Evolutionary conservation across 192 early-diverging fungal genomes (phyloP).

Genomic region (Jimgerdemannia flammicorona): DNA sequence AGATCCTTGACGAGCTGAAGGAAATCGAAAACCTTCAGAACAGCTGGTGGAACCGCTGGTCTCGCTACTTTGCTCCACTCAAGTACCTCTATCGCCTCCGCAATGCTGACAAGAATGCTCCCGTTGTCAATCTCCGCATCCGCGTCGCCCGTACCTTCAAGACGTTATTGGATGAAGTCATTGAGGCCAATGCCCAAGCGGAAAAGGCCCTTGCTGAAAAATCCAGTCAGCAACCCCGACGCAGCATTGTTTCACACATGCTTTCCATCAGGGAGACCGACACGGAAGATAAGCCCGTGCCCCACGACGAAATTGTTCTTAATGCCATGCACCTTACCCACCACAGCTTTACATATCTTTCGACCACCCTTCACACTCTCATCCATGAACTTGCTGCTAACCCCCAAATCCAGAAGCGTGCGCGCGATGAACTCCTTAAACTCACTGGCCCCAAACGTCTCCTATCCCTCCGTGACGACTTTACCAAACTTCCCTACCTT

Average conservation of each 20-base stretch:
- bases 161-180: background rate
- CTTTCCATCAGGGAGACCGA: slow-evolving; percentile 3
- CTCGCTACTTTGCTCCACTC: slow-evolving; percentile 8
- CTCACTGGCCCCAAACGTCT: slow-evolving; percentile 5
- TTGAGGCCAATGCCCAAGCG: background rate
- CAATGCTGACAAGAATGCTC: background rate
- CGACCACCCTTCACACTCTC: slow-evolving; percentile 19
- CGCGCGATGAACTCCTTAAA: slow-evolving; percentile 21
- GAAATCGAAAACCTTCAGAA: slow-evolving; percentile 6
- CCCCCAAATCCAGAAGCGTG: slow-evolving; percentile 30
- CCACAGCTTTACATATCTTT: slow-evolving; percentile 22
- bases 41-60: slow-evolving; percentile 2
- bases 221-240: background rate
- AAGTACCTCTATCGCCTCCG: background rate
- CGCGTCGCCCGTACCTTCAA: background rate
- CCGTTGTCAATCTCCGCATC: background rate
- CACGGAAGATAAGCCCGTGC: slow-evolving; percentile 11
- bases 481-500: slow-evolving; percentile 2
- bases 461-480: slow-evolving; percentile 3
- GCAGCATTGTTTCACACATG: slow-evolving; percentile 1
- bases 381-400: slow-evolving; percentile 37
- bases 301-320: slow-evolving; percentile 19
- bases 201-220: background rate
- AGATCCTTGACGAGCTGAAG: slow-evolving; percentile 14
- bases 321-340: slow-evolving; percentile 29